Evolutionary conservation across 306 rosid species (phyloP).

Genomic region (Myrica gale): DNA sequence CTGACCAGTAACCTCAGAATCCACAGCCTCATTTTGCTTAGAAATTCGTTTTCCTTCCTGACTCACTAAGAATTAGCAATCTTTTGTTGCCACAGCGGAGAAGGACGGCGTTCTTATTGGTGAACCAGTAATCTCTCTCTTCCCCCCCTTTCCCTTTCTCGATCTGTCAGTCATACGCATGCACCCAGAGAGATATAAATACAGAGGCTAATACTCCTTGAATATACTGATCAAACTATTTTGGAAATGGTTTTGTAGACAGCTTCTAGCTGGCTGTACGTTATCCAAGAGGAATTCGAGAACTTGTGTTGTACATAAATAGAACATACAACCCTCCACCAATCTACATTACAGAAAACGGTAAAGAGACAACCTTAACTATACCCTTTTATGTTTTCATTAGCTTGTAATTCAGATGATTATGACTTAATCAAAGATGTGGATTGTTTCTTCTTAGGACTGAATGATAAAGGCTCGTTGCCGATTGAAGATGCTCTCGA

Average conservation of each 20-base stretch:
- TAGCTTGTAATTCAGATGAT: not conserved
- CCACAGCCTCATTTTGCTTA: not conserved
- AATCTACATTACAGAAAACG: slow-evolving; percentile 58
- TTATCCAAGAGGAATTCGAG: slow-evolving; percentile 50
- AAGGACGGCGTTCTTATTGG: slow-evolving; percentile 38
- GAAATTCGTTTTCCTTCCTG: not conserved
- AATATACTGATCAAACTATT: not conserved
- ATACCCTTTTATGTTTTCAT: not conserved
- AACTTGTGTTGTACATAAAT: slow-evolving; percentile 29
- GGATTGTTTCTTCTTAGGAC: slow-evolving; percentile 26
- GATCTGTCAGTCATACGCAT: not conserved
- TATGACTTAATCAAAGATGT: not conserved
- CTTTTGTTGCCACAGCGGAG: slow-evolving; percentile 18
- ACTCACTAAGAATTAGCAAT: not conserved
- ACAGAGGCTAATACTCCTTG: not conserved
- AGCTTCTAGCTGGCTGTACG: slow-evolving; percentile 42
- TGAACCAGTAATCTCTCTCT: slow-evolving; percentile 22
- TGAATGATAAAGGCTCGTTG: slow-evolving; percentile 44
- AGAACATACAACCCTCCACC: slow-evolving; percentile 39
- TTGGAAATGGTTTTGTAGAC: slow-evolving; percentile 38
- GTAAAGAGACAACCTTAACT: slow-evolving; percentile 19
- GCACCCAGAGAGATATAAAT: not conserved
- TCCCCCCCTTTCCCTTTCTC: not conserved
- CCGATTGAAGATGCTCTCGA: slow-evolving; percentile 39
- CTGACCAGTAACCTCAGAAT: slow-evolving; percentile 38